Evolutionary conservation across 768 basidiomycete species (phyloP), one percentile per base, ranked within the genome.

Genomic region (Termitomyces sp.): DNA sequence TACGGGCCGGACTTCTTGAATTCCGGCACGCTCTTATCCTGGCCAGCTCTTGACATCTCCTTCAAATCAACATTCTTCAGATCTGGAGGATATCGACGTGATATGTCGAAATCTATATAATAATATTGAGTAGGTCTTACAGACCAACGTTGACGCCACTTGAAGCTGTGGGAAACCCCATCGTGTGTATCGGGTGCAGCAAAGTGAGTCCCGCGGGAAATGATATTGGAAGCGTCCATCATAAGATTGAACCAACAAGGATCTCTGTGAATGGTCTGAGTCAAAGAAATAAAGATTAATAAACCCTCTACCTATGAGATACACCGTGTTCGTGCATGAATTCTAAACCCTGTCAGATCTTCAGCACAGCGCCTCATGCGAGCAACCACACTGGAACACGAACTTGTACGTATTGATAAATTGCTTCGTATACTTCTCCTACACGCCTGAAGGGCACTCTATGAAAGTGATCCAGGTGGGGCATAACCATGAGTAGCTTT

Each of bases 101-200:
- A 54, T 46, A 46, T 10, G 35, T 49, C 53, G 20, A 55, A 50
- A 14, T 60, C 54, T 33, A 46, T 33, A 51, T 61, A 20, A 20
- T 54, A 7, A 58, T 58, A 20, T 60, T 69, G 0, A 18, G 33
- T 3, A 16, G 55, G 32, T 56, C 72, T 12, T 14, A 67, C 10
- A 26, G 61, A 4, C 52, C 61, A 1, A 10, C 23, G 23, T 10
- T 60, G 38, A 20, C 23, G 26, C 59, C 38, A 47, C 12, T 52
- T 33, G 38, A 57, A 56, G 20, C 46, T 20, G 1, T 16, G 0
- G 18, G 10, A 30, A 28, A 51, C 9, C 5, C 47, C 53, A 28
- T 56, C 50, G n/a, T 61, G 60, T 10, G 56, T 47, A 30, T 9
- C 1, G 10, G 26, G 30, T 35, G 0, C 0, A 5, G 23, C 20